Evolutionary conservation across 2,329 filamentous ascomycete genomes (phyloP), one percentile per base, ranked within the genome.

Genomic region (Cladophialophora chaetospira): DNA sequence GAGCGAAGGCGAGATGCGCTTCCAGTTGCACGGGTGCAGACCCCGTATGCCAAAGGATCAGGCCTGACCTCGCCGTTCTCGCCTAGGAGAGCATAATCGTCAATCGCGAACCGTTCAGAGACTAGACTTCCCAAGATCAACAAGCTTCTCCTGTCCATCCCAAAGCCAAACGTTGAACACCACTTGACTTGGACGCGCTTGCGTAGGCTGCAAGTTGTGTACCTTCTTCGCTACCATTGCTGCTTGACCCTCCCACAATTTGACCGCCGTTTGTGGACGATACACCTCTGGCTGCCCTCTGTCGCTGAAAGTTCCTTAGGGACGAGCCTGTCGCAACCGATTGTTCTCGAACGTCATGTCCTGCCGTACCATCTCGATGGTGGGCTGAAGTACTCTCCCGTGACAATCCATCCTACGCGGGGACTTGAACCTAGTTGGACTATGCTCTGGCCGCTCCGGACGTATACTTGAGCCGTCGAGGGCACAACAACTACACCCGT

Each of bases 121-220:
- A 42, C 54, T 52, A 53, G 54, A 42, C 42, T 42, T 25, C 38
- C 21, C 23, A 49, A 38, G 36, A 53, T 36, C 25, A 33, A 25
- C 49, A 33, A 43, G 44, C 43, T 31, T 43, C 58, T 51, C 54
- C 58, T 60, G 57, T 57, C 49, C 40, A 54, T 60, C 58, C 47
- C 49, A 48, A 51, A 47, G 47, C 38, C 43, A 46, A 28, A 23
- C 26, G 17, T 35, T 45, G 26, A 45, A 28, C 19, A 26, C 31
- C 45, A 10, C 29, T 50, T 21, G n/a, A n/a, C 19, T 47, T 53
- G 17, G 29, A 40, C 43, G 53, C 36, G 53, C 46, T 31, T 46
- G 58, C 54, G 53, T 51, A 53, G 53, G 31, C 25, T 25, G 28
- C 38, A 33, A 53, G 17, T 50, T 19, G 28, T 53, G 49, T 54